Conservation (phyloP, 805 yeast genomes). For the Candida chauliodis region DNA sequence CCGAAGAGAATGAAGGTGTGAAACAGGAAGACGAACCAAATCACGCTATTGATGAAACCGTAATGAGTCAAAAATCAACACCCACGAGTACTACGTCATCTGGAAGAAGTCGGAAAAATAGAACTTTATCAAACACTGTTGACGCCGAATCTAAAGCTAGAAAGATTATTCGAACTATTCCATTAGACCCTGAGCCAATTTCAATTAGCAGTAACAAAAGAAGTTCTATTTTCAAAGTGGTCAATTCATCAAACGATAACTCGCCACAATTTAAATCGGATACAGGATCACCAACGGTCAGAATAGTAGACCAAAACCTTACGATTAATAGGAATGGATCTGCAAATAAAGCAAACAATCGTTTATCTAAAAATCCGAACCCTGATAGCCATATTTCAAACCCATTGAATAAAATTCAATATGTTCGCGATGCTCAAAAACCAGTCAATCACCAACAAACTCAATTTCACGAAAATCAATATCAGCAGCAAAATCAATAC, state of each 20-base stretch:
- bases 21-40: slow-evolving; percentile 8
- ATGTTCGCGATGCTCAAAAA: background rate
- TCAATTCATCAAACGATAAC: slow-evolving; percentile 30
- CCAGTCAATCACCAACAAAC: background rate
- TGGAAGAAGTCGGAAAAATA: slow-evolving; percentile 30
- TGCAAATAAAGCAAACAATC: background rate
- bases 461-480: too few relatives aligned
- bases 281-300: slow-evolving; percentile 9
- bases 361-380: background rate
- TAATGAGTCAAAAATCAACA: slow-evolving; percentile 28
- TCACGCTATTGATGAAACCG: slow-evolving; percentile 10
- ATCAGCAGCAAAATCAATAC: slow-evolving; percentile 1
- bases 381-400: background rate
- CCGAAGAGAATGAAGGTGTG: slow-evolving; percentile 17
- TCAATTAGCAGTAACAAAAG: slow-evolving; percentile 32
- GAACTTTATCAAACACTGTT: slow-evolving; percentile 51
- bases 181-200: slow-evolving; percentile 81
- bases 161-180: slow-evolving; percentile 71
- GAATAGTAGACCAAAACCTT: background rate
- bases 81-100: slow-evolving; percentile 39
- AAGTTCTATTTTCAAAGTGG: slow-evolving; percentile 36
- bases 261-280: slow-evolving; percentile 21
- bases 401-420: background rate
- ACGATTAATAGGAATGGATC: background rate
- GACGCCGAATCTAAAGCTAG: slow-evolving; percentile 73